Percentiles rank a stretch among this genome's conserved stretches.
phyloP scores from a whole-genome alignment of 768 basidiomycete species.

The Podaxis pistillaris region DNA sequence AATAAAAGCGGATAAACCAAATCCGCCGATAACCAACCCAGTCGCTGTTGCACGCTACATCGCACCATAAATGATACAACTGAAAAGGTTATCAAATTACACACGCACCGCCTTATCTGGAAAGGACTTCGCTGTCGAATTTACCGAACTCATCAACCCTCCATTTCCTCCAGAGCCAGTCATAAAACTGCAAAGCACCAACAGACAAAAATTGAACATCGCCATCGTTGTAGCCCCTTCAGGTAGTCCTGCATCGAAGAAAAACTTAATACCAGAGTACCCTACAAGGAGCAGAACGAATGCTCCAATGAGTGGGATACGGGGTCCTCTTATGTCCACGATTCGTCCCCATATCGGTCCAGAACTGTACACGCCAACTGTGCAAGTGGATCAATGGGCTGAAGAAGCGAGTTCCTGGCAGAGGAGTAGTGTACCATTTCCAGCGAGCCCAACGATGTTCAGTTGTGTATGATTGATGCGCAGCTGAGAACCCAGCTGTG shows the following conservation, averaged over 20 bases:
- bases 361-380: constrained; percentile 74
- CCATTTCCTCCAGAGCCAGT: constrained; percentile 79
- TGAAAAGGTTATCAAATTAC: neutral
- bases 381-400: neutral
- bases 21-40: constrained; percentile 80
- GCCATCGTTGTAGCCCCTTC: constrained; percentile 34
- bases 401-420: neutral
- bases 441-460: constrained; percentile 79
- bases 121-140: constrained; percentile 82
- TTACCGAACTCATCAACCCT: constrained; percentile 68
- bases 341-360: constrained; percentile 81
- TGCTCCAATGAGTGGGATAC: constrained; percentile 58
- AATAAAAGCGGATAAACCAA: constrained; percentile 88
- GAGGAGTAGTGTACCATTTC: constrained; percentile 54
- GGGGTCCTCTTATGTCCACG: constrained; percentile 72
- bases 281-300: constrained; percentile 64
- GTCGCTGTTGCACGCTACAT: constrained; percentile 73
- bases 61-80: neutral
- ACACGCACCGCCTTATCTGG: constrained; percentile 61
- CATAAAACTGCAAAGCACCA: constrained; percentile 64
- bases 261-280: constrained; percentile 69
- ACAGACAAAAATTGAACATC: constrained; percentile 40
- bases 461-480: constrained; percentile 76
- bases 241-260: constrained; percentile 58
- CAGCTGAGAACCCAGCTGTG: constrained; percentile 79